Evolutionary conservation across 2,329 filamentous ascomycete genomes (phyloP), one percentile per base, ranked within the genome.

Genomic region (Leptographium lundbergii): DNA sequence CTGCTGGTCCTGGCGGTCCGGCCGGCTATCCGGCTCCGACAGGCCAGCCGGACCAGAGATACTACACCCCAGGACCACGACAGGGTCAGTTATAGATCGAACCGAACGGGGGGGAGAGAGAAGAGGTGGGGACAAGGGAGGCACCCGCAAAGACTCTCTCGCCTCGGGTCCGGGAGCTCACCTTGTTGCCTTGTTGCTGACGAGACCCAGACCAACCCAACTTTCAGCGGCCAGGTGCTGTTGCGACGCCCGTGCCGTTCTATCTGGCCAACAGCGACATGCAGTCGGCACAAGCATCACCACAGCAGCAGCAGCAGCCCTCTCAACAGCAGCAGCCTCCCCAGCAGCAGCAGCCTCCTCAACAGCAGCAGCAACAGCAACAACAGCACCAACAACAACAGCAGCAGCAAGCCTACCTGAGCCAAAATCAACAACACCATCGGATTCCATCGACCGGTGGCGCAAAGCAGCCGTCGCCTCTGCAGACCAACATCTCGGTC

Each of bases 241-340:
- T 75, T 5, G 74, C 79, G 11, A 79, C 81, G 6, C 83, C 83
- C 14, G 79, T 82, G 13, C 82, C 84, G 3, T 89, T 88, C 67
- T 88, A 88, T 66, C 75, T 86, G 53, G 42, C 42, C 42, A 81
- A 82, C 59, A 84, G 81, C 58, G 84, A 84, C 52, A 80, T 82
- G 61, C 74, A 81, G 22, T 76, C 79, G 1, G 64, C 77, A 22
- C 56, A 34, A 48, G 32, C 11, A 29, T 11, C 14, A 27, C 47
- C 17, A 11, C 56, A 56, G 47, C 60, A 25, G 27, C 47, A 51
- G 3, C 56, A 25, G 5, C 61, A 56, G 24, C 48, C 29, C 7
- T 54, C 56, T 3, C 56, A 25, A 9, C 60, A 58, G 14, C 54
- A 47, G 39, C 32, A 47, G 22, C 39, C 7, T 24, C 57, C 45